phyloP scores from a whole-genome alignment of 208 protist species.

The Trypanosoma brucei region DNA sequence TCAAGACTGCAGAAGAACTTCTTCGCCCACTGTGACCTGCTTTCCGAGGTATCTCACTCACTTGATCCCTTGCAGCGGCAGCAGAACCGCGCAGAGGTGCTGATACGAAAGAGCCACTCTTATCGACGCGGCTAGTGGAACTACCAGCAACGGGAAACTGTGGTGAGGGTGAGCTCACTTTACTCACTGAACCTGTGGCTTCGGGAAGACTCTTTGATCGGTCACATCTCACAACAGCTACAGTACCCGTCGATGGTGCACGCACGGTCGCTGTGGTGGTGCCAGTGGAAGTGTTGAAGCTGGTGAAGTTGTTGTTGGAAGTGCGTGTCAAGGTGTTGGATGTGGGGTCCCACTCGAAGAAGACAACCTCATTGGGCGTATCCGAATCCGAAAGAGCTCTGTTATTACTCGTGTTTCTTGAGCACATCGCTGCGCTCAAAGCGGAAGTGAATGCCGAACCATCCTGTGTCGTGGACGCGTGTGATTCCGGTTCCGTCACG shows the following conservation, averaged over 20 bases:
- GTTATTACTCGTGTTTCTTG: background rate
- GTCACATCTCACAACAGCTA: background rate
- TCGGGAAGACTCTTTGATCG: background rate
- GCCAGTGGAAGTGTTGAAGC: background rate
- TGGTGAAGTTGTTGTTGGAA: background rate
- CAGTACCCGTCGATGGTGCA: background rate
- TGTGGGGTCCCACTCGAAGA: constrained; percentile 73
- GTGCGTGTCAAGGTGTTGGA: constrained; percentile 29
- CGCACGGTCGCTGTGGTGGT: constrained; percentile 9
- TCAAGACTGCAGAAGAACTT: no score
- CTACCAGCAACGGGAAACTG: background rate
- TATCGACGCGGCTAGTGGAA: background rate
- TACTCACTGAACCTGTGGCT: background rate
- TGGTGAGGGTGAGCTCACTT: background rate
- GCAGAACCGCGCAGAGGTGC: background rate
- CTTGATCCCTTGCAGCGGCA: no score
- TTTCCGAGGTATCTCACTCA: no score
- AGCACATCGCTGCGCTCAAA: background rate
- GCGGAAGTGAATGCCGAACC: background rate
- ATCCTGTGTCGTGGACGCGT: background rate
- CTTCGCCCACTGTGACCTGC: no score
- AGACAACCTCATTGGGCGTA: constrained; percentile 3
- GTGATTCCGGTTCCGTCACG: background rate
- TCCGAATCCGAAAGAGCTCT: background rate
- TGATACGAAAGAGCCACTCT: background rate